Evolutionary conservation across 75 land plant genomes (phyloP).

Genomic region (Ceratopteris richardii): DNA sequence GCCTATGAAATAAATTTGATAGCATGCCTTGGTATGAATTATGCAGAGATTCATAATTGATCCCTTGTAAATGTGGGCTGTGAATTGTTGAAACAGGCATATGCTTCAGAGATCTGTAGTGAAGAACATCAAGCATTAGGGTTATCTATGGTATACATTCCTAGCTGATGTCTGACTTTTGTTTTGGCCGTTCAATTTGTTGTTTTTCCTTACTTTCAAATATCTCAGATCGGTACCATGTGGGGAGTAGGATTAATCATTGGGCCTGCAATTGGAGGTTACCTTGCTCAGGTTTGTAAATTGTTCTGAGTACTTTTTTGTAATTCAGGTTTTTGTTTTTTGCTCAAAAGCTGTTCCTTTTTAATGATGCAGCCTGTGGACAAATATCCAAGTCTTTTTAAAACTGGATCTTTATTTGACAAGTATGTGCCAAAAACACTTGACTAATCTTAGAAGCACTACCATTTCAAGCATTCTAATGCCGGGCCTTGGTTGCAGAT

Average conservation of each 20-base stretch:
- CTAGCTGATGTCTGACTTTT: too few species aligned
- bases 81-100: too few species aligned
- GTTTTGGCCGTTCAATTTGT: too few species aligned
- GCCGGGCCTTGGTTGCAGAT: constrained; percentile 6
- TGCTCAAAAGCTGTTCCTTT: too few species aligned
- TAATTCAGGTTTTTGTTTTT: too few species aligned
- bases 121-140: constrained; percentile 26
- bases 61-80: too few species aligned
- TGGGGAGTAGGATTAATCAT: constrained; percentile 29
- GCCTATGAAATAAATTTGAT: too few species aligned
- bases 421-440: constrained; percentile 9
- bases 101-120: constrained; percentile 19
- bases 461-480: too few species aligned
- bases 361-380: constrained; percentile 23
- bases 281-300: constrained; percentile 16
- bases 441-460: too few species aligned
- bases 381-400: constrained; percentile 28
- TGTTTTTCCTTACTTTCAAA: background rate
- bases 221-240: constrained; percentile 10
- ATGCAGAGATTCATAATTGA: too few species aligned
- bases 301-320: background rate
- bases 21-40: too few species aligned
- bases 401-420: constrained; percentile 26
- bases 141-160: constrained; percentile 11
- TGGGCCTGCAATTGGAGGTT: constrained; percentile 26